Conservation (phyloP, 2,329 filamentous ascomycete genomes). For the Triangularia setosa region DNA sequence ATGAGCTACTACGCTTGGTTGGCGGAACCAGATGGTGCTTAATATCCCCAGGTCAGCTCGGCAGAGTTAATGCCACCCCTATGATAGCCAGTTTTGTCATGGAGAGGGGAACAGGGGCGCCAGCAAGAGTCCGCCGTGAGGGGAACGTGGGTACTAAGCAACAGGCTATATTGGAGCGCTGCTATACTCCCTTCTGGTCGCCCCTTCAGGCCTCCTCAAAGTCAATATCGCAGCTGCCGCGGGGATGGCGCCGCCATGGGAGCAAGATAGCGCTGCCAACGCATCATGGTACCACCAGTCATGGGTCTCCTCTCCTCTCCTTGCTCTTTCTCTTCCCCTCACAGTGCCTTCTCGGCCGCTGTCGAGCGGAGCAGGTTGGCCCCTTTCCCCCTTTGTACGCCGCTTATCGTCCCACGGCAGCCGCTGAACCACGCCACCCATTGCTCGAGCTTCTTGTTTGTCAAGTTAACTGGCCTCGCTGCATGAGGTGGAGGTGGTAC, state of each 20-base stretch:
- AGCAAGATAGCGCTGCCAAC: slow-evolving; percentile 22
- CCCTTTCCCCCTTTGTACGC: neutral
- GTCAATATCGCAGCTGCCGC: slow-evolving; percentile 3
- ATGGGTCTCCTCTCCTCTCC: slow-evolving; percentile 9
- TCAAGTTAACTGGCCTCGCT: neutral
- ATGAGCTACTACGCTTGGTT: neutral
- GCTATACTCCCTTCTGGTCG: slow-evolving; percentile 22
- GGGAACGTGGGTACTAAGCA: slow-evolving; percentile 16
- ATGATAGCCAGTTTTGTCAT: neutral
- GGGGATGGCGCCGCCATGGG: slow-evolving; percentile 7
- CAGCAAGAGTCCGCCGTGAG: slow-evolving; percentile 11
- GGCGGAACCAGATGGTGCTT: slow-evolving; percentile 3
- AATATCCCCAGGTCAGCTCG: slow-evolving; percentile 7
- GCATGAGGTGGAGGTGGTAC: neutral
- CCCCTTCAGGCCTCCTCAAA: slow-evolving; percentile 11
- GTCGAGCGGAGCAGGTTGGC: slow-evolving; percentile 6
- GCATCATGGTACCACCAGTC: slow-evolving; percentile 24
- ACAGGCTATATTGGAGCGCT: slow-evolving; percentile 20
- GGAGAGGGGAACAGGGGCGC: slow-evolving; percentile 9
- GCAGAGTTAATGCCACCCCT: slow-evolving; percentile 10
- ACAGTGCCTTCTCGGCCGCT: slow-evolving; percentile 3
- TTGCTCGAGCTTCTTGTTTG: slow-evolving; percentile 11
- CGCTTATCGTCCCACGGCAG: slow-evolving; percentile 15
- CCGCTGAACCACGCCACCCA: slow-evolving; percentile 20
- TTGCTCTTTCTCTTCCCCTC: neutral